Evolutionary conservation across 2,329 filamentous ascomycete genomes (phyloP).

Genomic region (Fusarium agapanthi): DNA sequence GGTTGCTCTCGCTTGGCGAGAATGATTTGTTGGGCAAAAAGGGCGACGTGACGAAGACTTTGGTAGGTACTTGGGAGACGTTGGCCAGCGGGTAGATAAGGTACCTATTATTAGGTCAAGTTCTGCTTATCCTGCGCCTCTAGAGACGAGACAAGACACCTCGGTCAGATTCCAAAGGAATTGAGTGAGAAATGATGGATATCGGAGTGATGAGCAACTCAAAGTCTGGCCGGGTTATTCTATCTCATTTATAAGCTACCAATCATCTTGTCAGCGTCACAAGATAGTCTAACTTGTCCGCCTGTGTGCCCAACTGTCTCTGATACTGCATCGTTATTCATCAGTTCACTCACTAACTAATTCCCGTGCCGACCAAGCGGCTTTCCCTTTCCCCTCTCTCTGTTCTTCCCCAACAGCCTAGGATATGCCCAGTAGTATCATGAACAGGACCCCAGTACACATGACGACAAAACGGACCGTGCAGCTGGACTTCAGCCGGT

Average conservation of each 20-base stretch:
- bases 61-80: neutral
- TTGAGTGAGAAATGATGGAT: constrained; percentile 13
- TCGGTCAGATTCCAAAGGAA: constrained; percentile 18
- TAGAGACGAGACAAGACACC: neutral
- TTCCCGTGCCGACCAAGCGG: constrained; percentile 17
- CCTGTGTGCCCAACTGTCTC: constrained; percentile 11
- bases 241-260: constrained; percentile 25
- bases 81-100: neutral
- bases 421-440: neutral
- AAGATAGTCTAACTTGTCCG: neutral
- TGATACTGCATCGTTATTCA: constrained; percentile 27
- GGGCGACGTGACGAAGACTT: neutral
- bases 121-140: neutral
- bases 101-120: neutral
- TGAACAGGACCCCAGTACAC: constrained; percentile 18
- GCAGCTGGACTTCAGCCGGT: constrained; percentile 24
- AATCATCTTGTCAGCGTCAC: constrained; percentile 27
- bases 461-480: constrained; percentile 38
- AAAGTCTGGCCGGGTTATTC: neutral
- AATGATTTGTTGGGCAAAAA: constrained; percentile 2
- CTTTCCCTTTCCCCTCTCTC: neutral
- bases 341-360: neutral
- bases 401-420: neutral
- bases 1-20: neutral
- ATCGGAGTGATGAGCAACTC: neutral